Base-by-base conservation (phyloP, 202 grass and related monocot species). In the Schoenoplectus tabernaemontani region DNA sequence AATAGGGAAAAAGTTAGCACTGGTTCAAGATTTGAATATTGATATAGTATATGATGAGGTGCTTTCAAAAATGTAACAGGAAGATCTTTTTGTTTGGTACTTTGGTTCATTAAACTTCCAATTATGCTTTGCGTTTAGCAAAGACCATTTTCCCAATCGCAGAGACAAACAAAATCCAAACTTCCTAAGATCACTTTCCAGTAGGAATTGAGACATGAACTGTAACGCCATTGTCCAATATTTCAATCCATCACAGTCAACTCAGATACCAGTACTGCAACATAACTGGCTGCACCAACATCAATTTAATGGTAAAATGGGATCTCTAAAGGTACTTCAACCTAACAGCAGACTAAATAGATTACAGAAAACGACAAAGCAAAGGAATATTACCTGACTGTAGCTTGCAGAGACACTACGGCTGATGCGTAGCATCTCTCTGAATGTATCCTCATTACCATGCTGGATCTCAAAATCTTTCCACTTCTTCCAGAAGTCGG, bases 391-490 rank as follows among this genome's bases (percentile, higher is more conserved):
- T 86, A 94, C 96, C 90, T 99, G 96, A 79, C 90, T 93, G 69
- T 87, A 86, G 82, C 90, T 95, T 37, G 96, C 96, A 24, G 86
- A 83, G 54, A 96, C 96, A 36, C 88, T 96, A 24, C 92, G 92
- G 9, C 83, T 89, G 56, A 99, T 93, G 3, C 92, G 89, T 26
- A 95, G 96, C 96, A 99, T 99, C 80, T 99, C 96, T 69, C 96
- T 89, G 77, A 96, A 99, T 2, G 92, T 99, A 78, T 99, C 96
- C 85, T 96, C 96, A 0, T 99, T 93, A 10, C 92, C 96, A 51
- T 96, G 96, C 74, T 92, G 92, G 61, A 99, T 91, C 83, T 99
- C 96, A 74, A 99, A 99, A 73, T 99, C 92, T 28, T 99, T 92
- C 96, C 96, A 99, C 80, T 88, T 96, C 51, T 89, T 93, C 96